Evolutionary conservation across 2,329 filamentous ascomycete genomes (phyloP), one percentile per base, ranked within the genome.

Genomic region (Colletotrichum agaves): DNA sequence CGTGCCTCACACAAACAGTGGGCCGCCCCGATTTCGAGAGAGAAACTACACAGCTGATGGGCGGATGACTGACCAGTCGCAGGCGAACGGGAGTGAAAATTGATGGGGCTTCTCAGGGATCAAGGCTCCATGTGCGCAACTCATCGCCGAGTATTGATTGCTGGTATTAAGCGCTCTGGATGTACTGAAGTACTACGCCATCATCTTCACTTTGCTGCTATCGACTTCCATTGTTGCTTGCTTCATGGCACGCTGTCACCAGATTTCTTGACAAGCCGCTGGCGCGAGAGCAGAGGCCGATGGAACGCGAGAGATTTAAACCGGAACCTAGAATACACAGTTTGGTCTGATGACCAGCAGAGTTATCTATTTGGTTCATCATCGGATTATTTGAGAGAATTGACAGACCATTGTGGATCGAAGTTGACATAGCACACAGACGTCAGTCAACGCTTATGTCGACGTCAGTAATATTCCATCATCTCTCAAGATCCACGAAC

Each of bases 71-170:
- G 52, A 19, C 49, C n/a, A 19, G n/a, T 52, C 15, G n/a, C 49
- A 52, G 49, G n/a, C 49, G 27, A 52, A 37, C 49, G 31, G 49
- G 49, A 52, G 49, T 52, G 49, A 52, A 37, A 27, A 52, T 37
- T 15, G 59, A 56, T 35, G 59, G 61, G 55, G 55, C 43, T 31
- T 27, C 27, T 17, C 63, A 67, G 63, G 63, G 63, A 52, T 63
- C 50, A 62, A 46, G 63, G 39, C 58, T 65, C 57, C 47, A 41
- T 55, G 63, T 50, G 56, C 46, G 57, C 8, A 37, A 37, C 10
- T 11, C 13, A 37, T 37, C 8, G 10, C 35, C 35, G 35, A 37
- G 10, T 15, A 37, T 37, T 37, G 27, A 27, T n/a, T 49, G 21
- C 0, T 27, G 27, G 19, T 3, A 15, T 49, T 35, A 12, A 11